These are phyloP conservation scores for Xanthoceras sorbifolium DNA, from an alignment of 345 rosid genomes.

Conservation along the genomic window DNA sequence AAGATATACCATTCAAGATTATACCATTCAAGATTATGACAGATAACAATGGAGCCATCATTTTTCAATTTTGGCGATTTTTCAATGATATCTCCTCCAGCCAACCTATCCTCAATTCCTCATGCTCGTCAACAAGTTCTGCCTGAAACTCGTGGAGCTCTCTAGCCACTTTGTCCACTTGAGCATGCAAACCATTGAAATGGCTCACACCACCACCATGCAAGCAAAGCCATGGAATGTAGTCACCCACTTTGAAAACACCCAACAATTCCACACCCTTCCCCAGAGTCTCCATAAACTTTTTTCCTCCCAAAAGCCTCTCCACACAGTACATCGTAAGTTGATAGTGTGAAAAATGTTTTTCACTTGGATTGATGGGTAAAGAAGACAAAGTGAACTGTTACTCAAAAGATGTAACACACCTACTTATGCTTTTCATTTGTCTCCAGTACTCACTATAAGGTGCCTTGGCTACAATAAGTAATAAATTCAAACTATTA, in stretches of 20 bases:
- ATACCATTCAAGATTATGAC: neutral
- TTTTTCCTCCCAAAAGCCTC: slow-evolving; percentile 52
- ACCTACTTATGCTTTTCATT: too few species aligned
- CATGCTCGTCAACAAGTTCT: slow-evolving; percentile 32
- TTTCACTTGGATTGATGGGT: too few species aligned
- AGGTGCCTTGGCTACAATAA: too few species aligned
- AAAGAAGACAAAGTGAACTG: slow-evolving; percentile 18
- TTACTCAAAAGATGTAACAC: too few species aligned
- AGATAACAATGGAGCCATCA: neutral
- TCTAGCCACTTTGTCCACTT: slow-evolving; percentile 21
- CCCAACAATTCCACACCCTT: slow-evolving; percentile 41
- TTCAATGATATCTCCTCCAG: too few species aligned
- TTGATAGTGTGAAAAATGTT: too few species aligned
- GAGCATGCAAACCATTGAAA: slow-evolving; percentile 32
- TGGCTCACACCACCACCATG: slow-evolving; percentile 27
- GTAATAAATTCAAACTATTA: too few species aligned
- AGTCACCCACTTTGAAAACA: slow-evolving; percentile 41
- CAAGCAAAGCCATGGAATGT: slow-evolving; percentile 60
- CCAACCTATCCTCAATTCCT: too few species aligned
- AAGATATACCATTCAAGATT: too few species aligned
- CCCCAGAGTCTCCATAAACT: slow-evolving; percentile 31
- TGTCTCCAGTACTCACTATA: too few species aligned
- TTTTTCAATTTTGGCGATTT: neutral
- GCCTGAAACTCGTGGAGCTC: slow-evolving; percentile 38
- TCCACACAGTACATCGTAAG: slow-evolving; percentile 52